Evolutionary conservation across 257 asterid species (phyloP).

Genomic region (Gentiana straminea): DNA sequence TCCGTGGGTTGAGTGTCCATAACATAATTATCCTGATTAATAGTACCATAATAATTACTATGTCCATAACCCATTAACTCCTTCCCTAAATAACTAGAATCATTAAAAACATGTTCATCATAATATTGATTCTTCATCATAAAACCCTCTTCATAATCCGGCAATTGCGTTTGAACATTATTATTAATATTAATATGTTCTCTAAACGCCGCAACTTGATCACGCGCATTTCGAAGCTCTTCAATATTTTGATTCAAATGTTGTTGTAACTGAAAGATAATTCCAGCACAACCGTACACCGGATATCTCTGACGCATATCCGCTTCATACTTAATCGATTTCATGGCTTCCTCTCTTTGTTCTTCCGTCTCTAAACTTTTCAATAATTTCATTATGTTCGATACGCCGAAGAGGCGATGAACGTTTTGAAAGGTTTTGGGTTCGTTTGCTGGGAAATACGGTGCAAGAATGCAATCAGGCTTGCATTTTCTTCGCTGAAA

Average conservation of each 20-base stretch:
- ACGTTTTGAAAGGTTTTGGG: constrained; percentile 43
- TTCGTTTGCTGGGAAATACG: constrained; percentile 52
- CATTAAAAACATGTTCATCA: too few species aligned
- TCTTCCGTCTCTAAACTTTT: constrained; percentile 9
- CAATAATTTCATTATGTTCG: constrained; percentile 33
- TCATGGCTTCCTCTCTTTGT: constrained; percentile 52
- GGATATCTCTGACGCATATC: constrained; percentile 45
- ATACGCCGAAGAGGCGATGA: constrained; percentile 56
- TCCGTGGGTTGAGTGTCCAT: too few species aligned
- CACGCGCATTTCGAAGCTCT: constrained; percentile 19
- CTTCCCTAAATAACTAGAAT: too few species aligned
- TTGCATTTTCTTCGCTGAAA: constrained; percentile 52
- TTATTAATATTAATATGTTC: constrained; percentile 10
- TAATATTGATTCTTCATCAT: too few species aligned
- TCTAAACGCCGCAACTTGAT: constrained; percentile 16
- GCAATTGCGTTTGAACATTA: not conserved
- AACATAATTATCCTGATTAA: too few species aligned
- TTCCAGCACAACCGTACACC: constrained; percentile 32
- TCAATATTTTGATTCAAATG: constrained; percentile 15
- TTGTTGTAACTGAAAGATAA: constrained; percentile 23
- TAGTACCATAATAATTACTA: too few species aligned
- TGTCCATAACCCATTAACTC: too few species aligned
- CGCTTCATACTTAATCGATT: constrained; percentile 53
- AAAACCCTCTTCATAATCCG: not conserved
- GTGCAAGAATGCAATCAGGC: constrained; percentile 44